Percentiles rank a stretch among this genome's conserved stretches.
These are phyloP conservation scores for Sideroxylon spinosum DNA, from an alignment of 179 eudicot genomes.

Conservation along the genomic window DNA sequence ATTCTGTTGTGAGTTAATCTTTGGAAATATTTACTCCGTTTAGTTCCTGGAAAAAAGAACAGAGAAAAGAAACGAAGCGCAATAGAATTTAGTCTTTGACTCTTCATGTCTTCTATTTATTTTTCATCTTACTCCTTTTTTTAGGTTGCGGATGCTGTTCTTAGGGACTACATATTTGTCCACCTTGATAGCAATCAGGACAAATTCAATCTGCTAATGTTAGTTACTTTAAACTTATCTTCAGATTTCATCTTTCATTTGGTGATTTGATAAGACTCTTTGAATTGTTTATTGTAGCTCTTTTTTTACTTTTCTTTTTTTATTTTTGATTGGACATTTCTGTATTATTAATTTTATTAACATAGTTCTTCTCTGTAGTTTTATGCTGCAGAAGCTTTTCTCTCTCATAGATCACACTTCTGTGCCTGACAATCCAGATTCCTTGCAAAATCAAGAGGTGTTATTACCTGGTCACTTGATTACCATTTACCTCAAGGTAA, in stretches of 20 bases:
- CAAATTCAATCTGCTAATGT: constrained; percentile 95
- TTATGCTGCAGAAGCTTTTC: constrained; percentile 96
- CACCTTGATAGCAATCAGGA: constrained; percentile 86
- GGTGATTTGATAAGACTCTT: neutral
- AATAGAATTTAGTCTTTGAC: neutral
- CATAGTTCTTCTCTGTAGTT: constrained; percentile 37
- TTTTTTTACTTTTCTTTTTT: neutral
- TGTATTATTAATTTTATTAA: constrained; percentile 13
- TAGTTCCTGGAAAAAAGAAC: neutral
- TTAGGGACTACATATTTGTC: constrained; percentile 73
- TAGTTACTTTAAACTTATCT: constrained; percentile 23
- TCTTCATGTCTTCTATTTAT: constrained; percentile 13
- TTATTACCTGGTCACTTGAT: constrained; percentile 85
- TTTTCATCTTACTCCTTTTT: constrained; percentile 15
- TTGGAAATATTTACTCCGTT: constrained; percentile 1
- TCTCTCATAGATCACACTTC: constrained; percentile 91
- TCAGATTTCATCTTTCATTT: neutral
- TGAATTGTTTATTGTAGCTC: neutral
- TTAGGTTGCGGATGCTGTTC: constrained; percentile 86
- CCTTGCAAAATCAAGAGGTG: constrained; percentile 90
- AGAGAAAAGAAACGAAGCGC: neutral
- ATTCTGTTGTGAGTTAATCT: constrained; percentile 56
- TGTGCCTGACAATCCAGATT: constrained; percentile 81
- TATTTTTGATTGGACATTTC: constrained; percentile 3
- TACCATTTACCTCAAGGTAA: constrained; percentile 82